These are phyloP conservation scores for Wallacemonas sp. DNA, from an alignment of 208 protist genomes.

Conservation along the genomic window DNA sequence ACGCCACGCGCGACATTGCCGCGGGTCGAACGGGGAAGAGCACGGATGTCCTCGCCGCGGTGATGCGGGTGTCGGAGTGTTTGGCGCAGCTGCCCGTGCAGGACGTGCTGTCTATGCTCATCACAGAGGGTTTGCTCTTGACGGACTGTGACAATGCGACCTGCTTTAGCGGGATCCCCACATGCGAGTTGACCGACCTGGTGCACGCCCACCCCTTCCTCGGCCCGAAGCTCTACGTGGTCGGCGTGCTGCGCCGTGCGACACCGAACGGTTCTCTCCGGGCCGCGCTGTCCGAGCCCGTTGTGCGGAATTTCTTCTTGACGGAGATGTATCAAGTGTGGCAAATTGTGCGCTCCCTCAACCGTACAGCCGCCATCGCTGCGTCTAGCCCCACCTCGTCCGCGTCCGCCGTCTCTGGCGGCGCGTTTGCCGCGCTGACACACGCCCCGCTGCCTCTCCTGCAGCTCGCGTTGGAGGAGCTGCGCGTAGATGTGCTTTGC, in stretches of 20 bases:
- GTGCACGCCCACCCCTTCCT: slow-evolving; percentile 18
- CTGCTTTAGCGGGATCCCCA: slow-evolving; percentile 12
- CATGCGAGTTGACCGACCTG: background rate
- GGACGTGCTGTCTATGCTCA: slow-evolving; percentile 17
- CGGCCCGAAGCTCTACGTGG: slow-evolving; percentile 46
- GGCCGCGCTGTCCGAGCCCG: slow-evolving; percentile 13
- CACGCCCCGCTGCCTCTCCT: slow-evolving; percentile 13
- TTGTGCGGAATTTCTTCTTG: slow-evolving; percentile 36
- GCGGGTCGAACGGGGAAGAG: slow-evolving; percentile 41
- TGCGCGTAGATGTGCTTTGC: slow-evolving; percentile 61
- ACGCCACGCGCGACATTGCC: slow-evolving; percentile 49
- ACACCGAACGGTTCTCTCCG: slow-evolving; percentile 15
- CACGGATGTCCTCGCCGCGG: slow-evolving; percentile 36
- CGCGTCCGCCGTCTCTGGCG: no score
- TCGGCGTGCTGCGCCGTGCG: slow-evolving; percentile 54
- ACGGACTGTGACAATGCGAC: slow-evolving; percentile 16
- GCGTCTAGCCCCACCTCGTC: background rate
- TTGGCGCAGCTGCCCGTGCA: slow-evolving; percentile 23
- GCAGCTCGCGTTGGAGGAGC: slow-evolving; percentile 52
- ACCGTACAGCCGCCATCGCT: background rate
- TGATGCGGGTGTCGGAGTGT: slow-evolving; percentile 35
- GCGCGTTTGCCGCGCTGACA: background rate
- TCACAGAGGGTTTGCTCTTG: slow-evolving; percentile 39
- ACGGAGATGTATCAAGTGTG: slow-evolving; percentile 10
- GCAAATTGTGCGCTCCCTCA: background rate